A percentile compares a stretch with the other conserved stretches of the same genome.
phyloP scores from a whole-genome alignment of 2,329 filamentous ascomycete species.

The Blumeriella jaapii region DNA sequence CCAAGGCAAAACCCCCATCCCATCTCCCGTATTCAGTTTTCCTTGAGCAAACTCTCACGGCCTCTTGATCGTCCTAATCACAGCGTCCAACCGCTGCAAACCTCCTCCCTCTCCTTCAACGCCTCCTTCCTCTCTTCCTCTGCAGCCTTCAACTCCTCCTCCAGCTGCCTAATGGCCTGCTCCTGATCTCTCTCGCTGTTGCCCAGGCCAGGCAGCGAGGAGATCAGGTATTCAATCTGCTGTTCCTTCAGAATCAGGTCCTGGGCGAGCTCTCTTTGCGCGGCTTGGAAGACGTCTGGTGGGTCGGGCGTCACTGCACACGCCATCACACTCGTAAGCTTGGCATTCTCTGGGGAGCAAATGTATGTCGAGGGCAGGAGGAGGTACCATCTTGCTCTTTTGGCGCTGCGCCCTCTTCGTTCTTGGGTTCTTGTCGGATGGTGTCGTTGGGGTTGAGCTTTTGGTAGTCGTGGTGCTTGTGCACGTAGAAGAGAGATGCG shows the following conservation, averaged over 20 bases:
- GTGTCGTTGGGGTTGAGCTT: constrained; percentile 46
- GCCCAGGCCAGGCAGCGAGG: constrained; percentile 63
- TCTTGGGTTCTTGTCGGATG: constrained; percentile 42
- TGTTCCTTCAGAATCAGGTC: constrained; percentile 73
- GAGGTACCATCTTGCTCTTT: constrained; percentile 16
- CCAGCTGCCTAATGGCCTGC: constrained; percentile 50
- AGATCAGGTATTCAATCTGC: constrained; percentile 70
- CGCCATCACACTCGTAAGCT: constrained; percentile 11
- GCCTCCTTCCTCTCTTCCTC: constrained; percentile 52
- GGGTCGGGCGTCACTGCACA: constrained; percentile 48
- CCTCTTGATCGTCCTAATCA: constrained; percentile 48
- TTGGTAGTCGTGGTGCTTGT: constrained; percentile 56
- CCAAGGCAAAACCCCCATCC: no score
- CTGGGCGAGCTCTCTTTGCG: constrained; percentile 60
- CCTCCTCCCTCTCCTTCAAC: constrained; percentile 50
- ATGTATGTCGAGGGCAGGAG: neutral
- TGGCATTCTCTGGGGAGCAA: neutral
- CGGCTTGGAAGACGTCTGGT: constrained; percentile 51
- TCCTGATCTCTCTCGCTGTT: constrained; percentile 70
- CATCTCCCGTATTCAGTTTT: neutral
- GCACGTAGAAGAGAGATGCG: constrained; percentile 53
- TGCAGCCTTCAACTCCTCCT: constrained; percentile 51
- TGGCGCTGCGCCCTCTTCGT: constrained; percentile 14
- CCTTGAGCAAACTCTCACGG: constrained; percentile 31
- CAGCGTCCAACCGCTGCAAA: constrained; percentile 48